Conservation (phyloP, 345 rosid genomes). For the Camelina sativa region DNA sequence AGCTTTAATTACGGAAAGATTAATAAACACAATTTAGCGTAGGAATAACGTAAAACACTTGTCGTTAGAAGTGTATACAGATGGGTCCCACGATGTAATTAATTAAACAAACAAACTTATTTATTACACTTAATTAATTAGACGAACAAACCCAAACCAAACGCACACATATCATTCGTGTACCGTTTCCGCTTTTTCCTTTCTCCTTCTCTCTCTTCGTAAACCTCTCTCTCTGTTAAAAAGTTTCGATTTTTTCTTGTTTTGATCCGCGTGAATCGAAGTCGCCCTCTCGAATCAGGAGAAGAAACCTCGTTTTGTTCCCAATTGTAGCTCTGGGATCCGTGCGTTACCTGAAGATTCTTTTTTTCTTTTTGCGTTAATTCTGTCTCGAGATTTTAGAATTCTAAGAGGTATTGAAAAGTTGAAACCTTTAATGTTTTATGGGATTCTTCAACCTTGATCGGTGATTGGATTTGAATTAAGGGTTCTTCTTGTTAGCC, state of each 20-base stretch:
- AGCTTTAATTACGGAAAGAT: constrained; percentile 18
- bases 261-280: constrained; percentile 27
- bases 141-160: constrained; percentile 40
- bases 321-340: background rate
- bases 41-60: constrained; percentile 29
- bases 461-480: constrained; percentile 19
- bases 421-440: constrained; percentile 15
- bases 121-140: background rate
- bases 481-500: constrained; percentile 3
- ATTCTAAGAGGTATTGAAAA: background rate
- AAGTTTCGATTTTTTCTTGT: constrained; percentile 11
- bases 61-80: constrained; percentile 34
- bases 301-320: background rate
- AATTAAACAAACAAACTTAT: constrained; percentile 3
- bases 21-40: constrained; percentile 34
- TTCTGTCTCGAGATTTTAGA: background rate
- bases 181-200: constrained; percentile 38
- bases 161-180: constrained; percentile 21
- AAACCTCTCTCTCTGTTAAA: background rate
- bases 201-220: background rate
- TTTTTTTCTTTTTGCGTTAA: background rate
- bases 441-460: background rate
- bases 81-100: constrained; percentile 33
- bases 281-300: background rate
- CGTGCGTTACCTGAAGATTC: background rate